A percentile compares a stretch with the other conserved stretches of the same genome.
Conservation (phyloP, 495 filamentous ascomycete species). For the Lophium mytilinum region DNA sequence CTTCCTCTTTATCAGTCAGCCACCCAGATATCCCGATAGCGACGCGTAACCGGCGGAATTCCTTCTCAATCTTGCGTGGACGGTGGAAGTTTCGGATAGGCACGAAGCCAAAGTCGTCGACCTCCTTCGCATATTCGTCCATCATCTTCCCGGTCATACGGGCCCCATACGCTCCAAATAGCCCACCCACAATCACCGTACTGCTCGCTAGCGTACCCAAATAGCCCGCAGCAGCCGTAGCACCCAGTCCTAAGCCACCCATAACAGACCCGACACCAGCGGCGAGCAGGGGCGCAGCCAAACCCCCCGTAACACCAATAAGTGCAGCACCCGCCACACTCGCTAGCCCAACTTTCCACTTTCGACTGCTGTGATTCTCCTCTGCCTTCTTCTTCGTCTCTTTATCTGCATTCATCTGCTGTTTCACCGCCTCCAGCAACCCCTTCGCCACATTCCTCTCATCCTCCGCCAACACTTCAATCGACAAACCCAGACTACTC, state of each 20-base stretch:
- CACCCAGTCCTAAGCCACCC: conserved; percentile 73
- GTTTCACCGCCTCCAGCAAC: conserved; percentile 57
- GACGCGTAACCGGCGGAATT: conserved; percentile 65
- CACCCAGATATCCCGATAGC: conserved; percentile 79
- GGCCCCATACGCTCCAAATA: conserved; percentile 87
- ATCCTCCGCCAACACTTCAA: conserved; percentile 29
- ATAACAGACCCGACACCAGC: conserved; percentile 73
- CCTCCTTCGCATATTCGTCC: conserved; percentile 77
- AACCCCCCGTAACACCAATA: conserved; percentile 68
- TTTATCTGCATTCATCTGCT: conserved; percentile 60
- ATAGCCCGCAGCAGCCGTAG: conserved; percentile 66
- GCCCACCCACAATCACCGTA: conserved; percentile 64
- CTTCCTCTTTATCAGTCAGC: conserved; percentile 62
- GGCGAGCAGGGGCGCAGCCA: conserved; percentile 70
- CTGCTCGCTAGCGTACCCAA: conserved; percentile 72
- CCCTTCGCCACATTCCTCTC: conserved; percentile 52
- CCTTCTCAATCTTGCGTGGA: conserved; percentile 33
- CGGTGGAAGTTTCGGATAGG: conserved; percentile 49
- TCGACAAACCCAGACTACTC: conserved; percentile 27
- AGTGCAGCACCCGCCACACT: conserved; percentile 64
- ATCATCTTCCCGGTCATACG: conserved; percentile 80
- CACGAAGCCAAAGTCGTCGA: conserved; percentile 83
- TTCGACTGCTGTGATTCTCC: conserved; percentile 52
- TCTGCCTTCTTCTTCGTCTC: conserved; percentile 55
- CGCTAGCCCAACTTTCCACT: conserved; percentile 73